Percentiles rank a stretch among this genome's conserved stretches.
These are phyloP conservation scores for Mallotus nudiflorus DNA, from an alignment of 345 rosid genomes.

Conservation along the genomic window DNA sequence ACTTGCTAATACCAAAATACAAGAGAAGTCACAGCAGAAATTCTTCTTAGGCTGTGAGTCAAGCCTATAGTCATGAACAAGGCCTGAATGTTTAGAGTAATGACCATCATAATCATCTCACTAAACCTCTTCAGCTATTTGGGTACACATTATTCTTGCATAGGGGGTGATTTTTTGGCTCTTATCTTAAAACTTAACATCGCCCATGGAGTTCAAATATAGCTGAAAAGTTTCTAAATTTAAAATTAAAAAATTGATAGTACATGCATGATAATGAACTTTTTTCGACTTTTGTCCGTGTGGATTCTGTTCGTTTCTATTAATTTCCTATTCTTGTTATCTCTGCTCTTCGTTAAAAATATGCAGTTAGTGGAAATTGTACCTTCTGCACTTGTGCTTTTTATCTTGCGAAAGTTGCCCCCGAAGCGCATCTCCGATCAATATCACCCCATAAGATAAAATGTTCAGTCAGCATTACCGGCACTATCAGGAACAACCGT, in stretches of 20 bases:
- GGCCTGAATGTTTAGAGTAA: no score
- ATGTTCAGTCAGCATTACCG: neutral
- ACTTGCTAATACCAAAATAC: neutral
- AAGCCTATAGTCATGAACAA: no score
- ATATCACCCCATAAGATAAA: conserved; percentile 65
- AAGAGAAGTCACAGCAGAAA: neutral
- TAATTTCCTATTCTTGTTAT: neutral
- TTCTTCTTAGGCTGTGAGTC: neutral
- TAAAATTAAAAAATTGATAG: no score
- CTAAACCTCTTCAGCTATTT: no score
- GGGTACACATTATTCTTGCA: no score
- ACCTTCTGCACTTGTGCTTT: conserved; percentile 74
- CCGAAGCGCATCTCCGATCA: conserved; percentile 70
- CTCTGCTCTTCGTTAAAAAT: neutral
- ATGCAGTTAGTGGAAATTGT: conserved; percentile 70
- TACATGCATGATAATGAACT: no score
- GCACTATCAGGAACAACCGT: neutral
- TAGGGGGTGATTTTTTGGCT: no score
- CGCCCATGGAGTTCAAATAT: no score
- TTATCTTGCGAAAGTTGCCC: conserved; percentile 74
- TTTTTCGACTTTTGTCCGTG: no score
- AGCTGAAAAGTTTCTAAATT: no score
- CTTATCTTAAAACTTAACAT: no score
- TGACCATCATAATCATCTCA: no score
- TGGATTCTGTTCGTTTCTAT: neutral